phyloP scores from a whole-genome alignment of 495 filamentous ascomycete species.

The Aspergillus affinis region DNA sequence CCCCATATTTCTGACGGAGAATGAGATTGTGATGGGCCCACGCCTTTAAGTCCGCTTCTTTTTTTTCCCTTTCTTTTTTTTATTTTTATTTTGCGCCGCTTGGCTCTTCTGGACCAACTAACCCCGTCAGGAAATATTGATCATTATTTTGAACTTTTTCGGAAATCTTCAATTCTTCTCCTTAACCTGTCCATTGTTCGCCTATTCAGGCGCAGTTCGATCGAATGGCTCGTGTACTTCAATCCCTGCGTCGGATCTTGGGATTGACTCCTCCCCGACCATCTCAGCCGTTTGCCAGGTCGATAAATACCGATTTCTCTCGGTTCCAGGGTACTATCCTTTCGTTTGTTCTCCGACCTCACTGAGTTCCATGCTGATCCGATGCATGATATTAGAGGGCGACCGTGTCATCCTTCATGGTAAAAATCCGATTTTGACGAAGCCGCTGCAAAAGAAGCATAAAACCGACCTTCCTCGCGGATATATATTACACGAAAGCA shows the following conservation, averaged over 20 bases:
- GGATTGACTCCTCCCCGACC: conserved; percentile 24
- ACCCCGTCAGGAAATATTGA: background rate
- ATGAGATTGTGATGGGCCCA: background rate
- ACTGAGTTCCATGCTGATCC: background rate
- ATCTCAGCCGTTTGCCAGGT: conserved; percentile 20
- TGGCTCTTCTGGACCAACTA: conserved; percentile 3
- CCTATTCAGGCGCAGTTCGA: background rate
- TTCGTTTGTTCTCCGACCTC: background rate
- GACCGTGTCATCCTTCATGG: conserved; percentile 57
- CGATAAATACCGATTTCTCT: conserved; percentile 42
- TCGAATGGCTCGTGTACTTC: conserved; percentile 43
- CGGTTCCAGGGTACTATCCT: background rate
- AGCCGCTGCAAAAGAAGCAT: conserved; percentile 45
- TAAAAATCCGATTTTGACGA: conserved; percentile 50
- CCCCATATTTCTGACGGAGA: background rate
- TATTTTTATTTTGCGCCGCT: conserved; percentile 4
- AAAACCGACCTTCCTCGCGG: conserved; percentile 52
- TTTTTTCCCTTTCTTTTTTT: background rate
- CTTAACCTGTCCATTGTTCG: background rate
- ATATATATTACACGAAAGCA: conserved; percentile 53
- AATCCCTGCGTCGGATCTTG: conserved; percentile 35
- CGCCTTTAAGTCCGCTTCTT: background rate
- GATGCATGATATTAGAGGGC: conserved; percentile 42
- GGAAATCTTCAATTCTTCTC: background rate
- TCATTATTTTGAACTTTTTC: background rate